phyloP scores from a whole-genome alignment of 805 yeast genomes.

The Candida ulmi region DNA sequence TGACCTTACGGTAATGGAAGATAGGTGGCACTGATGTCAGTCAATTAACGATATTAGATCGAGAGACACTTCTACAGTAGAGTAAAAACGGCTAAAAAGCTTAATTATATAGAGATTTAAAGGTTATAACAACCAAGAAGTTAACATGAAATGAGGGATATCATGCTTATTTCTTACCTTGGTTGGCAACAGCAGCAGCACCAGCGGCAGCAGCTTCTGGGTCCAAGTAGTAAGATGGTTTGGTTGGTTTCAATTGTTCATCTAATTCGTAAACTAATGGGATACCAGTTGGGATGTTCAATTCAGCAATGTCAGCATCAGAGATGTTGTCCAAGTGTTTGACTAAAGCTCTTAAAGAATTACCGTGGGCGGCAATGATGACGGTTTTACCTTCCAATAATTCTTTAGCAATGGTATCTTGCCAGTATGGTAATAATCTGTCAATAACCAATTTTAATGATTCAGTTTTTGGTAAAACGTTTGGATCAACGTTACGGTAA shows the following conservation, averaged over 20 bases:
- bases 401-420: conserved; percentile 82
- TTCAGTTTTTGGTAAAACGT: conserved; percentile 88
- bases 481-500: conserved; percentile 79
- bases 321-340: conserved; percentile 93
- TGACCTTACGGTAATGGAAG: too few relatives aligned
- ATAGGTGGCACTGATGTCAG: too few relatives aligned
- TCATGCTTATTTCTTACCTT: conserved; percentile 59
- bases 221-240: conserved; percentile 94
- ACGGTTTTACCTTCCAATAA: conserved; percentile 86
- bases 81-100: too few relatives aligned
- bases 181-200: conserved; percentile 98
- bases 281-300: conserved; percentile 98
- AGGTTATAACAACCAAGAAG: background rate
- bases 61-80: too few relatives aligned
- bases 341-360: conserved; percentile 94
- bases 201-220: conserved; percentile 99
- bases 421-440: conserved; percentile 96
- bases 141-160: background rate
- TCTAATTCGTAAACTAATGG: conserved; percentile 97
- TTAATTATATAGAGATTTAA: too few relatives aligned
- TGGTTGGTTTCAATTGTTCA: conserved; percentile 77
- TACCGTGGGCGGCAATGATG: conserved; percentile 94
- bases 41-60: too few relatives aligned
- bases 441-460: conserved; percentile 92
- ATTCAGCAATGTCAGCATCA: conserved; percentile 85